Evolutionary conservation across 768 basidiomycete species (phyloP), one percentile per base, ranked within the genome.

Genomic region (Leccinum aurantiacum): DNA sequence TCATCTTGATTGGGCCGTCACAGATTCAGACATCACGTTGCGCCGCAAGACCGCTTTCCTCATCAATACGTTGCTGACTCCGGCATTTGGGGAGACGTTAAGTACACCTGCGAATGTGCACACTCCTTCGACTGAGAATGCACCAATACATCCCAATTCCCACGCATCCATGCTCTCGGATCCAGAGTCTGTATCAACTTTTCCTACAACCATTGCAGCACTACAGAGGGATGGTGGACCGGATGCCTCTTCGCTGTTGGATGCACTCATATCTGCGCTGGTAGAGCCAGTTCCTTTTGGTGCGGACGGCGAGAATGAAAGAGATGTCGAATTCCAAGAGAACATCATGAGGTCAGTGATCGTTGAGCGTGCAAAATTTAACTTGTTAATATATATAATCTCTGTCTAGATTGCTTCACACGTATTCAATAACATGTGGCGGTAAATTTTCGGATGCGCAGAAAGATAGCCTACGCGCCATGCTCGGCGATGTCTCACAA

Each of bases 41-140:
- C 87, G 93, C 19, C 82, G 92, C 56, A 95, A 95, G 71, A 79
- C 83, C 0, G 81, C 84, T 4, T 95, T 94, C 75, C 82, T 95
- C 17, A 78, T 95, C 38, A 86, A 84, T 68, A 76, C 84, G 0
- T 83, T 95, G 55, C 81, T 93, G 52, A 76, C 82, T 0, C 88
- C 89, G 2, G 75, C 70, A 25, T 62, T 68, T 15, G 63, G 66
- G 15, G 64, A 61, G 29, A 51, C 22, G 2, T 51, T 14, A 3
- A 35, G 27, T n/a, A 8, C 63, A 5, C 27, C 67, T 10, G 59
- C 57, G 1, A 58, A 58, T 35, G 49, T 69, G 46, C 70, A 70
- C 38, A 55, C 69, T 1, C 65, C 74, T 24, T 57, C 64, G 7
- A 65, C 71, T 7, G 22, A 56, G 31, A 69, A 64, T 15, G 67